Evolutionary conservation across 306 rosid species (phyloP).

Genomic region (Cicer cuneatum): DNA sequence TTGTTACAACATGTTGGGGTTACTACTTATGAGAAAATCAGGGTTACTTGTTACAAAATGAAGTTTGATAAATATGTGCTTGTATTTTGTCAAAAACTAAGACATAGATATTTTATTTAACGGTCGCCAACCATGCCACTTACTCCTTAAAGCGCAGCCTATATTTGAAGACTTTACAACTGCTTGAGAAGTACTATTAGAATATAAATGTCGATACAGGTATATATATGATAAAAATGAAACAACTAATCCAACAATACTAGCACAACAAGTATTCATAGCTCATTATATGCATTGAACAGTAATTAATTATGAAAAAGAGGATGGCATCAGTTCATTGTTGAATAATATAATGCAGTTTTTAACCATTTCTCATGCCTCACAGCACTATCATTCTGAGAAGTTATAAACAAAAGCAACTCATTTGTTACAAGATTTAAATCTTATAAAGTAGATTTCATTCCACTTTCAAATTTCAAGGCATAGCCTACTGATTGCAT

Average conservation of each 20-base stretch:
- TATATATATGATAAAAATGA: conserved; percentile 3
- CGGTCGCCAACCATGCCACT: neutral
- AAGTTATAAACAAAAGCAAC: conserved; percentile 17
- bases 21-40: neutral
- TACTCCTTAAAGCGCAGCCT: conserved; percentile 1
- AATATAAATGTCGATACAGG: conserved; percentile 12
- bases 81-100: neutral
- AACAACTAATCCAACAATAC: conserved; percentile 20
- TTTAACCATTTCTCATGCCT: conserved; percentile 6
- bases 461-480: neutral
- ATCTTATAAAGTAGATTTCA: conserved; percentile 7
- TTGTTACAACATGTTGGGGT: no score
- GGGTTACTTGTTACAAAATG: neutral
- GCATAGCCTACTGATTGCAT: conserved; percentile 31
- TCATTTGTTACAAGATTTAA: conserved; percentile 6
- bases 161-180: neutral
- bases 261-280: conserved; percentile 18
- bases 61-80: neutral
- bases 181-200: conserved; percentile 1
- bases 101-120: neutral
- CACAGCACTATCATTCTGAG: conserved; percentile 1
- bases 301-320: conserved; percentile 27
- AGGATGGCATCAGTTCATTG: conserved; percentile 25
- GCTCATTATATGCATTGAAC: conserved; percentile 5
- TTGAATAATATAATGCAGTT: conserved; percentile 27